phyloP scores from a whole-genome alignment of 192 early-diverging fungal species.

The Physocladia obscura region DNA sequence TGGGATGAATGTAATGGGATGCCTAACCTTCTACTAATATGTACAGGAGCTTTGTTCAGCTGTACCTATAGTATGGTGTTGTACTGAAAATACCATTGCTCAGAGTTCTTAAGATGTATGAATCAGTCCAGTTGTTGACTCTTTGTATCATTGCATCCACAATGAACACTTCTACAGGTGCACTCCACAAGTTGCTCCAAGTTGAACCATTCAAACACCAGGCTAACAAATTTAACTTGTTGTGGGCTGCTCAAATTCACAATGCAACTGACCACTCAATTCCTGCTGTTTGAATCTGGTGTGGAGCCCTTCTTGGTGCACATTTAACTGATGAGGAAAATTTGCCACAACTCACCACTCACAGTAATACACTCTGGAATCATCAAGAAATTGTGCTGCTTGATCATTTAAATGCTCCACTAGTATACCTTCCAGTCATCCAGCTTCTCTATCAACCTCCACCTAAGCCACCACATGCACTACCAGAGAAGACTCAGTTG shows the following conservation, averaged over 20 bases:
- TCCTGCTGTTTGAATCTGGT: neutral
- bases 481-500: too few species aligned
- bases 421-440: too few species aligned
- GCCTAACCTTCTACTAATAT: too few species aligned
- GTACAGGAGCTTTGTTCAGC: too few species aligned
- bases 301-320: neutral
- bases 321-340: neutral
- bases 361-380: neutral
- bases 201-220: neutral
- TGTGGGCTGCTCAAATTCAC: neutral
- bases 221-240: neutral
- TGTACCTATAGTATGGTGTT: too few species aligned
- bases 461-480: too few species aligned
- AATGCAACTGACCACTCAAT: neutral
- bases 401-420: neutral
- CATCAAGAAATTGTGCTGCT: neutral
- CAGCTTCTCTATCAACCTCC: too few species aligned
- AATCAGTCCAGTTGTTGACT: neutral
- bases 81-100: neutral
- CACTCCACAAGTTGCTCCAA: neutral
- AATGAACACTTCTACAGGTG: neutral
- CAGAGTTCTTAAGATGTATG: neutral
- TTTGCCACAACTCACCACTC: neutral
- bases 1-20: too few species aligned
- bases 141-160: neutral